Base-by-base conservation (phyloP, 306 rosid genomes). In the Alnus glutinosa region DNA sequence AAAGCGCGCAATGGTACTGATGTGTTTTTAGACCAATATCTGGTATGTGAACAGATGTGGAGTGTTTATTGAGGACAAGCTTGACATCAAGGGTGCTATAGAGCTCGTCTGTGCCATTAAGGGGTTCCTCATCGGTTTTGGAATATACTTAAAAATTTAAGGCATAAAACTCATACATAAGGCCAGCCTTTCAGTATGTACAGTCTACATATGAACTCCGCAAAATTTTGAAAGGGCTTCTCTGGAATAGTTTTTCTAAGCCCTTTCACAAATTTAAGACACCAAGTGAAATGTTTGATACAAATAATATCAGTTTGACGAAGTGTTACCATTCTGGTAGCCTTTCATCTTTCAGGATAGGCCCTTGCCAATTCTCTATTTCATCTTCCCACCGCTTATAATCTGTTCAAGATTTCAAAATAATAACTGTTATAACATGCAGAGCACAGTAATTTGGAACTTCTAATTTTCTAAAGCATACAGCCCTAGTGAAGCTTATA, bases 341-440 rank as follows among this genome's bases (percentile, higher is more conserved):
- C 75, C 77, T 87, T 75, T 84, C 91, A 78, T 95, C 98, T 81
- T 77, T 85, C 76, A 95, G 98, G 83, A 95, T 78, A 78, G 98
- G 99, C 57, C 54, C 82, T 78, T 95, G 99, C 99, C 99, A 93
- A 69, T 81, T 89, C 80, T 93, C 98, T 82, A 95, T 95, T 75
- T 93, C 97, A 87, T 93, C 98, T 89, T 95, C 99, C 99, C 99
- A 95, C 76, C 83, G 91, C 81, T 89, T 93, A 79, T 95, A 95
- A 87, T 85, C 97, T 93, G 93, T 81, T 79, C 55, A 76, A 54
- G 49, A 78, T 84, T 79, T 81, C 49, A 81, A 81, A 80, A 84
- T 42, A 19, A 23, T 58, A 77, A 57, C 47, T 78, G 46, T 12
- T 32, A 78, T 77, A 62, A 75, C 73, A 75, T 23, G 69, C 67